phyloP scores from a whole-genome alignment of 2,329 filamentous ascomycete species.

The Botrytis pseudocinerea region DNA sequence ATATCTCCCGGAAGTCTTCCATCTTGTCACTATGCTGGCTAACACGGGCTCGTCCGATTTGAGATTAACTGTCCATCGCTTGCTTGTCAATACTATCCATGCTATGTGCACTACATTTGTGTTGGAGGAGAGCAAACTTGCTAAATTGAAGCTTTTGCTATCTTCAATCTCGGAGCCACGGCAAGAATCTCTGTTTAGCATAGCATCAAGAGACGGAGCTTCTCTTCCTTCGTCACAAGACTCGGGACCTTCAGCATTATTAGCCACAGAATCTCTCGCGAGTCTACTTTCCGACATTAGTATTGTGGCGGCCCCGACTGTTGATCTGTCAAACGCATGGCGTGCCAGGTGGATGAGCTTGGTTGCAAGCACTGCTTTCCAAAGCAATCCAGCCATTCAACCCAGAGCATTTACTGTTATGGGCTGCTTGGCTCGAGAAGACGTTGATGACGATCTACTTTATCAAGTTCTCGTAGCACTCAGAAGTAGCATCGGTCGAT shows the following conservation, averaged over 20 bases:
- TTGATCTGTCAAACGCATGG: slow-evolving; percentile 68
- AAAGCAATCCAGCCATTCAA: slow-evolving; percentile 71
- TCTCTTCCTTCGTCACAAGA: slow-evolving; percentile 58
- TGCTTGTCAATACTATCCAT: slow-evolving; percentile 67
- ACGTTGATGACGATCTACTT: slow-evolving; percentile 69
- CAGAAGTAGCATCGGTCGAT: slow-evolving; percentile 63
- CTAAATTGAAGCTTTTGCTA: slow-evolving; percentile 52
- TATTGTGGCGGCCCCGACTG: slow-evolving; percentile 61
- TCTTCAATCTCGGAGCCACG: slow-evolving; percentile 60
- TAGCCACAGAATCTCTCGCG: slow-evolving; percentile 61
- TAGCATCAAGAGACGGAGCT: slow-evolving; percentile 53
- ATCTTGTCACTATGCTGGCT: slow-evolving; percentile 69
- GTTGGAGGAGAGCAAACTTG: slow-evolving; percentile 55
- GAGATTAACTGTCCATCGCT: slow-evolving; percentile 59
- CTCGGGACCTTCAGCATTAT: slow-evolving; percentile 41
- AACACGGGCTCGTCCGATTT: slow-evolving; percentile 62
- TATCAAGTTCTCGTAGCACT: slow-evolving; percentile 71
- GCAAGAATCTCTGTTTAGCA: slow-evolving; percentile 57
- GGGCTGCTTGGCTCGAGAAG: slow-evolving; percentile 69
- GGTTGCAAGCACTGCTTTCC: slow-evolving; percentile 70
- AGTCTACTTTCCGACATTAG: slow-evolving; percentile 64
- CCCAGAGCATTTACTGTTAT: slow-evolving; percentile 69
- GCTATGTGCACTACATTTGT: slow-evolving; percentile 66
- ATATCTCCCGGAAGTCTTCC: slow-evolving; percentile 68
- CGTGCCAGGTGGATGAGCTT: slow-evolving; percentile 73